These are phyloP conservation scores for Chalciporus sphaerocephalus DNA, from an alignment of 768 basidiomycete species.

Conservation along the genomic window DNA sequence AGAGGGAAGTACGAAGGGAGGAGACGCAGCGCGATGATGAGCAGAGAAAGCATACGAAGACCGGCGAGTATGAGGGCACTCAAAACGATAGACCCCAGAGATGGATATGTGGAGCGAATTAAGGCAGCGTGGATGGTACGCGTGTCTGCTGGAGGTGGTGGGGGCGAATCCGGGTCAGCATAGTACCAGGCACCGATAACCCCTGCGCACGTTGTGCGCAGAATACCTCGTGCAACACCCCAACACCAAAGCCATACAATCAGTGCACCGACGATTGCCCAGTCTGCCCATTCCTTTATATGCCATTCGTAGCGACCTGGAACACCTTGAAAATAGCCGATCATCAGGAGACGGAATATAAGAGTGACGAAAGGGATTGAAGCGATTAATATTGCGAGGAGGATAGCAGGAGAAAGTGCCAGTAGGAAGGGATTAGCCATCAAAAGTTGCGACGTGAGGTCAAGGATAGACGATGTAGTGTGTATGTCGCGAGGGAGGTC, in stretches of 20 bases:
- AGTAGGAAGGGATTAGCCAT: constrained; percentile 71
- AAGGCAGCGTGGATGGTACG: constrained; percentile 75
- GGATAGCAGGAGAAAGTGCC: constrained; percentile 67
- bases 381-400: constrained; percentile 60
- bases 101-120: constrained; percentile 74
- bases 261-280: constrained; percentile 56
- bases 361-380: constrained; percentile 79
- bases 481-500: constrained; percentile 69
- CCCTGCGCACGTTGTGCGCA: constrained; percentile 72
- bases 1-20: constrained; percentile 50
- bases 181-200: constrained; percentile 95
- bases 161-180: constrained; percentile 36
- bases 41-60: constrained; percentile 54
- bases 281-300: constrained; percentile 64
- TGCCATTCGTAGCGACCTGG: constrained; percentile 48
- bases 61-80: constrained; percentile 72
- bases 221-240: constrained; percentile 72
- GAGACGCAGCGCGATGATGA: constrained; percentile 48
- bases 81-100: constrained; percentile 73
- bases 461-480: constrained; percentile 53
- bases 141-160: constrained; percentile 50
- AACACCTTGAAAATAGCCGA: constrained; percentile 52
- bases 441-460: constrained; percentile 64
- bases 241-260: constrained; percentile 69
- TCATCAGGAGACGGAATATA: constrained; percentile 70